These are phyloP conservation scores for Fraxinus angustifolia DNA, from an alignment of 305 asterid species.

Conservation along the genomic window DNA sequence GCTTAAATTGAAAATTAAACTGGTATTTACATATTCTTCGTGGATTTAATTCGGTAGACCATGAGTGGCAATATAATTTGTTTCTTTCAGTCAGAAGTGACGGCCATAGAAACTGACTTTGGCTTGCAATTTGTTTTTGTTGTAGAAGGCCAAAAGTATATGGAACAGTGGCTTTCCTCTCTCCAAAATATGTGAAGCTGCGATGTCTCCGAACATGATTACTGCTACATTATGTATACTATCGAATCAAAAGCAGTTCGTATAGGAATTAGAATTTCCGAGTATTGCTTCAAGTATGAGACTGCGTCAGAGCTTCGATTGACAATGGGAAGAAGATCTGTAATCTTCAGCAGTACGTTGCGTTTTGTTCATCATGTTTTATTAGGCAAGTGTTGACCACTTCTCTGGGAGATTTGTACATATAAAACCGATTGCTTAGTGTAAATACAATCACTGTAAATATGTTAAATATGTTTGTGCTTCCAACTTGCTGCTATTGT, in stretches of 20 bases:
- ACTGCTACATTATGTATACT: conserved; percentile 9
- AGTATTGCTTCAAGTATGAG: conserved; percentile 9
- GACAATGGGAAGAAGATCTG: not conserved
- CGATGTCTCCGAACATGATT: conserved; percentile 6
- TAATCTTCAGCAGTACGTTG: not conserved
- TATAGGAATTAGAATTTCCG: conserved; percentile 12
- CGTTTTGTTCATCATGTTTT: conserved; percentile 24
- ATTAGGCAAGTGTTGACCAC: conserved; percentile 12
- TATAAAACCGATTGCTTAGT: conserved; percentile 23
- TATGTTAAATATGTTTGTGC: conserved; percentile 19
- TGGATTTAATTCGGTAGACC: not conserved
- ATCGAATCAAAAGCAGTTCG: not conserved
- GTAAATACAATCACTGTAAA: conserved; percentile 29
- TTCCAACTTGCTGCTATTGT: conserved; percentile 17
- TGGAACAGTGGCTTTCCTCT: conserved; percentile 74
- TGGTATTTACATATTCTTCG: not conserved
- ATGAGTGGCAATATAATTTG: not conserved
- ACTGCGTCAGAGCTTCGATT: conserved; percentile 15
- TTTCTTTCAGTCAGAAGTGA: not conserved
- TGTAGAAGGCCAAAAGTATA: conserved; percentile 50
- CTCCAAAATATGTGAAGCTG: conserved; percentile 55
- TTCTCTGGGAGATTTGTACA: conserved; percentile 22
- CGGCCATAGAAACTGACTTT: not conserved
- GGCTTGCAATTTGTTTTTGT: not conserved
- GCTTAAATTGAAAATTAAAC: not conserved